A percentile compares a stretch with the other conserved stretches of the same genome.
These are phyloP conservation scores for Neurospora sp. DNA, from an alignment of 2,329 filamentous ascomycete species.

Conservation along the genomic window DNA sequence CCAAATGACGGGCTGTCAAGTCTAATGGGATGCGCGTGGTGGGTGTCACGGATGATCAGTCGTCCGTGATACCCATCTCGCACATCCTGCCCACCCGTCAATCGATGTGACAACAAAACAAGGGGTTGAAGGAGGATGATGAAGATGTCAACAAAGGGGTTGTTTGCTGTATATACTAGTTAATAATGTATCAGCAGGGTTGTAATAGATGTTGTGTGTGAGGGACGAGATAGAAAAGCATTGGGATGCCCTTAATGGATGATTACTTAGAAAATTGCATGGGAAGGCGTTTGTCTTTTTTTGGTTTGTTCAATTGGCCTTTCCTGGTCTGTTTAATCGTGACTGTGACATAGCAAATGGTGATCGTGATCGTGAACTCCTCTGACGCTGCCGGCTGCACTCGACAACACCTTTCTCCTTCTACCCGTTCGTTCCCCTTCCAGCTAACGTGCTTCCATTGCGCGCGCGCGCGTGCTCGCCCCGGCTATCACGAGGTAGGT, in stretches of 20 bases:
- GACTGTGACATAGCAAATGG: too few relatives aligned
- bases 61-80: background rate
- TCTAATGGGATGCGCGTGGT: background rate
- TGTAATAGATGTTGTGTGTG: background rate
- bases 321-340: background rate
- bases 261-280: background rate
- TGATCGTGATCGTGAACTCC: too few relatives aligned
- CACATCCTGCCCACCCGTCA: background rate
- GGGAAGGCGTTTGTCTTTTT: background rate
- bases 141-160: background rate
- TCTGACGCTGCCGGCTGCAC: too few relatives aligned
- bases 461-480: too few relatives aligned
- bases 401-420: too few relatives aligned
- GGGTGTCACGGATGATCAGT: background rate
- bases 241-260: background rate
- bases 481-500: too few relatives aligned
- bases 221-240: background rate
- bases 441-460: too few relatives aligned
- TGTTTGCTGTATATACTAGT: background rate
- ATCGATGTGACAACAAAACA: background rate
- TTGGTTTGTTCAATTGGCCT: background rate
- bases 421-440: too few relatives aligned
- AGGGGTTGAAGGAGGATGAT: background rate
- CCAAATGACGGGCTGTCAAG: background rate
- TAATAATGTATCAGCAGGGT: background rate